Evolutionary conservation across 2,329 filamentous ascomycete species (phyloP).

Genomic region (Alternaria angustiovoidea): DNA sequence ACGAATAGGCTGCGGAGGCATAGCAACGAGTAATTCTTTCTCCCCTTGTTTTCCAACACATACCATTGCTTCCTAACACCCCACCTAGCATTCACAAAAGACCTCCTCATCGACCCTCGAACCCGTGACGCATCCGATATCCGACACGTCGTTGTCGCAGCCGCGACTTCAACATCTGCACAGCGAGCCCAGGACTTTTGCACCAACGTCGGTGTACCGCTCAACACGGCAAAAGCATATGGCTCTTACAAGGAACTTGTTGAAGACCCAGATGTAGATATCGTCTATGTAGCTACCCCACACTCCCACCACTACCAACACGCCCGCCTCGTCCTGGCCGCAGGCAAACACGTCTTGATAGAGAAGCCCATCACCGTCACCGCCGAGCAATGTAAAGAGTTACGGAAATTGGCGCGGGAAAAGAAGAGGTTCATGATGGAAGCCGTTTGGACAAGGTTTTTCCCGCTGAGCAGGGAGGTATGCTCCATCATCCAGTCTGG

Average conservation of each 20-base stretch:
- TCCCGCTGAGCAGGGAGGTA: slow-evolving; percentile 80
- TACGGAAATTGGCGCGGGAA: slow-evolving; percentile 73
- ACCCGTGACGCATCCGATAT: slow-evolving; percentile 75
- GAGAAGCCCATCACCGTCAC: slow-evolving; percentile 92
- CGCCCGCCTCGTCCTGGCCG: slow-evolving; percentile 80
- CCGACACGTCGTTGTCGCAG: slow-evolving; percentile 79
- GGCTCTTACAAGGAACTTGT: slow-evolving; percentile 85
- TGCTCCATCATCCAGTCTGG: slow-evolving; percentile 68
- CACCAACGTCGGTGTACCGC: slow-evolving; percentile 70
- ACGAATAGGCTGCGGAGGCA: slow-evolving; percentile 63
- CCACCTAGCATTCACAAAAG: slow-evolving; percentile 74
- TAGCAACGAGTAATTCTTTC: slow-evolving; percentile 23
- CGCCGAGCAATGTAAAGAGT: slow-evolving; percentile 74
- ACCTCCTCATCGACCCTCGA: slow-evolving; percentile 77
- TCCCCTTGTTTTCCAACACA: too few relatives aligned
- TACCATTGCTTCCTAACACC: not conserved
- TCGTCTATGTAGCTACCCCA: slow-evolving; percentile 88
- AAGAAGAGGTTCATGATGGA: slow-evolving; percentile 65
- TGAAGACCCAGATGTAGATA: slow-evolving; percentile 78
- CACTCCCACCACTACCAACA: slow-evolving; percentile 96
- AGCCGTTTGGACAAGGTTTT: slow-evolving; percentile 89
- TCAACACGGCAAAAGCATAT: slow-evolving; percentile 71
- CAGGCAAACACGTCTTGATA: slow-evolving; percentile 86
- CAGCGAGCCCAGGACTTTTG: slow-evolving; percentile 77
- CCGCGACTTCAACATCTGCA: slow-evolving; percentile 78